phyloP scores from a whole-genome alignment of 1,284 basidiomycete genomes.

The Naganishia albida region DNA sequence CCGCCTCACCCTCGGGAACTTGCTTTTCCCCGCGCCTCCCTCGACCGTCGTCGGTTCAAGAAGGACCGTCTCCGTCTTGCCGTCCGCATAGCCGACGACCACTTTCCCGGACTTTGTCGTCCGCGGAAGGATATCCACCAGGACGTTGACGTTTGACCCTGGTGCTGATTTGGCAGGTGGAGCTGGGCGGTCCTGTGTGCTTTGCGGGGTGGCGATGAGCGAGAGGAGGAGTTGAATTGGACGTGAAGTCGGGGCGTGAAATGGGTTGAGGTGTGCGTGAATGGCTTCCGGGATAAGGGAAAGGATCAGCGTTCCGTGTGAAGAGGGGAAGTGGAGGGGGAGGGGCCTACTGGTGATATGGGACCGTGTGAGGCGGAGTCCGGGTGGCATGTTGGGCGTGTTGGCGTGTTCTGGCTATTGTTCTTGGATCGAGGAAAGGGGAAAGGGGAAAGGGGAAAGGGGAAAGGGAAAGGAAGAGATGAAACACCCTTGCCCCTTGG shows the following conservation, averaged over 20 bases:
- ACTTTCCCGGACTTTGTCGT: slow-evolving; percentile 7
- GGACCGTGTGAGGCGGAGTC: slow-evolving; percentile 31
- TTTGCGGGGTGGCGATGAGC: slow-evolving; percentile 24
- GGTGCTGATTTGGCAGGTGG: slow-evolving; percentile 23
- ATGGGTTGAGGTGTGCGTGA: slow-evolving; percentile 33
- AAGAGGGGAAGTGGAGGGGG: not conserved
- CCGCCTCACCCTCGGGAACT: slow-evolving; percentile 17
- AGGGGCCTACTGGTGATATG: slow-evolving; percentile 32
- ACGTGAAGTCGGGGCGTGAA: slow-evolving; percentile 32
- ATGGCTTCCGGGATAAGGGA: slow-evolving; percentile 20
- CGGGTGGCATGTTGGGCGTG: slow-evolving; percentile 32
- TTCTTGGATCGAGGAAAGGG: too few species aligned
- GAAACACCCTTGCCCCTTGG: too few species aligned
- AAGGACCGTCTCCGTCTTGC: slow-evolving; percentile 31
- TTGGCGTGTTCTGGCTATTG: too few species aligned
- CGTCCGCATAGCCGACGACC: slow-evolving; percentile 33
- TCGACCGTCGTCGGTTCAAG: not conserved
- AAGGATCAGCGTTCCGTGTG: not conserved
- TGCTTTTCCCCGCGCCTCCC: slow-evolving; percentile 1
- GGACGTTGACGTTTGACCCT: slow-evolving; percentile 29
- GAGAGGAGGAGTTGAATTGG: slow-evolving; percentile 31
- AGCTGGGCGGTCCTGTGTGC: slow-evolving; percentile 18
- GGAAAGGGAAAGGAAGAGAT: too few species aligned
- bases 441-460: too few species aligned
- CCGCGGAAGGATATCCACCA: slow-evolving; percentile 31